phyloP scores from a whole-genome alignment of 2,329 filamentous ascomycete species.

The Hypocrella siamensis region DNA sequence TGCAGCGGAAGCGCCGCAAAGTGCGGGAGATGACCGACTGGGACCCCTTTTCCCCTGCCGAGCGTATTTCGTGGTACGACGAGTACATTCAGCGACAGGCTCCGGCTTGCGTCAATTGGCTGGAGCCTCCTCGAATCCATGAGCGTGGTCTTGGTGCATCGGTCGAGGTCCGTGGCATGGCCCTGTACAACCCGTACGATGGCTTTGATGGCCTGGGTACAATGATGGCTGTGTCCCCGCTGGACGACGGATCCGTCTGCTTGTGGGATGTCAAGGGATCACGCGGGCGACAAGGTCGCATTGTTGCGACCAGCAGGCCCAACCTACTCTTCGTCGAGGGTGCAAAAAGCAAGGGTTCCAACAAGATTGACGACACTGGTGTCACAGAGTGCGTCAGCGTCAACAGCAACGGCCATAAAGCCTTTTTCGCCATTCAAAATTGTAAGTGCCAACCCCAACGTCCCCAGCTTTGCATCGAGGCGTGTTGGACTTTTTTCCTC shows the following conservation, averaged over 20 bases:
- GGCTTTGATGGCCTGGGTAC: slow-evolving; percentile 27
- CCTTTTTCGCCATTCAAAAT: slow-evolving; percentile 68
- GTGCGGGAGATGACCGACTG: slow-evolving; percentile 56
- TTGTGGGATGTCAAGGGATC: slow-evolving; percentile 63
- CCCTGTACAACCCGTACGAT: slow-evolving; percentile 41
- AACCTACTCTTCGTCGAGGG: slow-evolving; percentile 50
- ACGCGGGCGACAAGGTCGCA: slow-evolving; percentile 37
- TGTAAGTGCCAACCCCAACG: slow-evolving; percentile 24
- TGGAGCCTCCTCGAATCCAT: slow-evolving; percentile 42
- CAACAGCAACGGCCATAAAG: slow-evolving; percentile 49
- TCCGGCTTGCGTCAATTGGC: slow-evolving; percentile 60
- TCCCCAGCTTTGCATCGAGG: background rate
- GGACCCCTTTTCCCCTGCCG: slow-evolving; percentile 61
- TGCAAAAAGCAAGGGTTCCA: slow-evolving; percentile 25
- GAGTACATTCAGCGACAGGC: slow-evolving; percentile 78
- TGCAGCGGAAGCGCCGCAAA: slow-evolving; percentile 4
- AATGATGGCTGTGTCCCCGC: slow-evolving; percentile 52
- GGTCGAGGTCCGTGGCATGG: slow-evolving; percentile 59
- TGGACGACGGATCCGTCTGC: slow-evolving; percentile 79
- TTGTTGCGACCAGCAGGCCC: slow-evolving; percentile 48
- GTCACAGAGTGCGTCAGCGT: slow-evolving; percentile 75
- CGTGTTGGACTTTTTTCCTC: background rate
- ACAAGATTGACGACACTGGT: slow-evolving; percentile 50
- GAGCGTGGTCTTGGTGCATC: slow-evolving; percentile 26
- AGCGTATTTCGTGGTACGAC: slow-evolving; percentile 69